phyloP scores from a whole-genome alignment of 2,329 filamentous ascomycete genomes.

The Scleromitrula shiraiana region DNA sequence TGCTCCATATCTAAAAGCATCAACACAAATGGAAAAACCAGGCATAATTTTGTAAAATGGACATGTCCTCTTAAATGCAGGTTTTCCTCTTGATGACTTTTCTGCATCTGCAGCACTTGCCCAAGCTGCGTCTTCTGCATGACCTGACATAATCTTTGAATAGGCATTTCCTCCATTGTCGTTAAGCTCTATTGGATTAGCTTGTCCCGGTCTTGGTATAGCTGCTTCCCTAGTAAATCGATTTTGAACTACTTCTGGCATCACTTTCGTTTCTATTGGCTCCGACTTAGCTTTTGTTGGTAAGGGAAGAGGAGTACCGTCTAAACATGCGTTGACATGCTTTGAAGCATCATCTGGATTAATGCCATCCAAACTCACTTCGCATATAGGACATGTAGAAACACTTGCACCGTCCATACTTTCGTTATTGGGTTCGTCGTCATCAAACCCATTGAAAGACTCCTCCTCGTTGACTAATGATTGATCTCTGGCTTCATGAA shows the following conservation, averaged over 20 bases:
- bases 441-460: constrained; percentile 19
- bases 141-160: constrained; percentile 83
- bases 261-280: constrained; percentile 18
- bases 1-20: constrained; percentile 91
- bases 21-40: constrained; percentile 85
- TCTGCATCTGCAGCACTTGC: constrained; percentile 76
- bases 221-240: constrained; percentile 56
- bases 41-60: constrained; percentile 99
- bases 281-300: constrained; percentile 27
- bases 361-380: constrained; percentile 50
- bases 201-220: constrained; percentile 70
- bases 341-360: constrained; percentile 60
- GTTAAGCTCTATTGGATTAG: constrained; percentile 61
- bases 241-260: constrained; percentile 20
- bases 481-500: constrained; percentile 51
- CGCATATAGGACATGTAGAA: constrained; percentile 68
- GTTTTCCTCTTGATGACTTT: constrained; percentile 69
- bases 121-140: constrained; percentile 89
- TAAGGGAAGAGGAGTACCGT: constrained; percentile 64
- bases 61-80: constrained; percentile 81
- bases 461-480: constrained; percentile 26
- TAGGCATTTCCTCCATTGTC: constrained; percentile 62
- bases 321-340: constrained; percentile 90
- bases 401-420: constrained; percentile 15
- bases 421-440: constrained; percentile 11